These are phyloP conservation scores for Linum trigynum DNA, from an alignment of 345 rosid species.

Conservation along the genomic window DNA sequence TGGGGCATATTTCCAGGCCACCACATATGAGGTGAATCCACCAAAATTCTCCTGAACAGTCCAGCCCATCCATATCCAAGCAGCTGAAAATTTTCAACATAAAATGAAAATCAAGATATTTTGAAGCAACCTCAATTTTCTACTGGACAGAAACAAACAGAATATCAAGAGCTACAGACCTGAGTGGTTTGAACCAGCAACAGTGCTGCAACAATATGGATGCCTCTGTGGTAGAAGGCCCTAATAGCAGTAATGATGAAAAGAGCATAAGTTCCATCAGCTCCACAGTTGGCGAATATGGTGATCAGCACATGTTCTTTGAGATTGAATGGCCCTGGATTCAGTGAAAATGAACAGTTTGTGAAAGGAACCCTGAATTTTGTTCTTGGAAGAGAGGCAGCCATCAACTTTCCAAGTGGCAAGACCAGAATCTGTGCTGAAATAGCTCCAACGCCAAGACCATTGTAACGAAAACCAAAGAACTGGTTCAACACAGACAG, in stretches of 20 bases:
- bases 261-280: conserved; percentile 19
- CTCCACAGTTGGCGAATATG: background rate
- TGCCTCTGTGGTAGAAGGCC: conserved; percentile 25
- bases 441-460: conserved; percentile 16
- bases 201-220: conserved; percentile 28
- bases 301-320: conserved; percentile 20
- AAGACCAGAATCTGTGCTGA: conserved; percentile 33
- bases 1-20: conserved; percentile 49
- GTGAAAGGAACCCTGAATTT: conserved; percentile 21
- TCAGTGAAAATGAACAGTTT: conserved; percentile 35
- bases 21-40: no score
- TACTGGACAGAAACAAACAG: no score
- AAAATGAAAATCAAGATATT: background rate
- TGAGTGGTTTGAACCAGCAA: conserved; percentile 63
- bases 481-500: conserved; percentile 32
- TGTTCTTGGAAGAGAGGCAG: conserved; percentile 21
- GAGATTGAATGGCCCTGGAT: conserved; percentile 52
- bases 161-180: no score
- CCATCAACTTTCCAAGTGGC: conserved; percentile 38
- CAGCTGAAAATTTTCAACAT: conserved; percentile 19
- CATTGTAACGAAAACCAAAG: conserved; percentile 31
- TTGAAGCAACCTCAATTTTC: no score
- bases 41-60: no score
- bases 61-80: conserved; percentile 13
- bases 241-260: conserved; percentile 22